Conservation (phyloP, 108 stramenopile genomes). For the Conticribra guillardii region DNA sequence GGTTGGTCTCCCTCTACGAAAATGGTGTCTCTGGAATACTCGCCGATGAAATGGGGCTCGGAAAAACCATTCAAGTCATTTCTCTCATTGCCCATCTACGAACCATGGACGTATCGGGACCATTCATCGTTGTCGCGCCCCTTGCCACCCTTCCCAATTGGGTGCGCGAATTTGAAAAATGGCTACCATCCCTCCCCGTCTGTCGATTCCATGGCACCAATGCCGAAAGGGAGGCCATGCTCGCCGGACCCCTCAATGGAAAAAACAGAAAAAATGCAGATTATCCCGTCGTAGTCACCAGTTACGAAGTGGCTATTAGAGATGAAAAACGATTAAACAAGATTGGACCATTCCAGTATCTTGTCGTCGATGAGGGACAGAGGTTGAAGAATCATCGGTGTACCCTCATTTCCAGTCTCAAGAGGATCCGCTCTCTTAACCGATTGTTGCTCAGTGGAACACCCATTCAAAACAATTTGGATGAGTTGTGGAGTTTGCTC, state of each 20-base stretch:
- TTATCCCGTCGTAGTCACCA: conserved; percentile 95
- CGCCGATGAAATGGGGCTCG: conserved; percentile 96
- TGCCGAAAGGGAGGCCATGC: conserved; percentile 80
- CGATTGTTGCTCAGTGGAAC: conserved; percentile 96
- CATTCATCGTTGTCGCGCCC: conserved; percentile 95
- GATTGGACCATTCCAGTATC: conserved; percentile 84
- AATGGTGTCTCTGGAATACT: conserved; percentile 98
- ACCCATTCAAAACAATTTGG: conserved; percentile 90
- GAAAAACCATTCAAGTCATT: conserved; percentile 95
- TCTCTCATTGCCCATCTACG: conserved; percentile 93
- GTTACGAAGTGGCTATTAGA: conserved; percentile 92
- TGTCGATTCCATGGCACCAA: conserved; percentile 93
- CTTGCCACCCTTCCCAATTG: conserved; percentile 99
- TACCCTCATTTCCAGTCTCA: conserved; percentile 90
- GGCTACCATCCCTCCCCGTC: conserved; percentile 90
- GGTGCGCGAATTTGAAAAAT: conserved; percentile 96
- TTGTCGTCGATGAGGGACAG: conserved; percentile 99
- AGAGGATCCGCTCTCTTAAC: conserved; percentile 81
- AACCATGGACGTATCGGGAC: conserved; percentile 86
- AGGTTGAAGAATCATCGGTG: conserved; percentile 97
- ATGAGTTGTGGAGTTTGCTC: conserved; percentile 97
- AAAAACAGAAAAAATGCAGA: conserved; percentile 59
- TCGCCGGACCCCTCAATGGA: conserved; percentile 71
- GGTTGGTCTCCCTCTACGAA: conserved; percentile 96
- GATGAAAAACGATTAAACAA: conserved; percentile 80